Conservation (phyloP, 2,329 filamentous ascomycete species). For the Talaromyces sp. region DNA sequence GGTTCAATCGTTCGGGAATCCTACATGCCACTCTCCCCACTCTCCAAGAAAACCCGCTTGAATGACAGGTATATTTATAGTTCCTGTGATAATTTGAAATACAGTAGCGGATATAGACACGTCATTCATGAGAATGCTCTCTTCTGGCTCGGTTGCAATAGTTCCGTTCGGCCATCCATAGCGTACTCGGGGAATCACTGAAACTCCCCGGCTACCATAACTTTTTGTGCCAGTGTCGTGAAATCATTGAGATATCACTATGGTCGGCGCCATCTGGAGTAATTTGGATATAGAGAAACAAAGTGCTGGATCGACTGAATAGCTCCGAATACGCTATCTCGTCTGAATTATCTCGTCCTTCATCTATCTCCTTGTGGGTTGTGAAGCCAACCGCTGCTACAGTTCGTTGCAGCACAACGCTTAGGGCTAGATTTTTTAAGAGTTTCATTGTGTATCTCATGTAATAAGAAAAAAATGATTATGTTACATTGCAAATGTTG, state of each 20-base stretch:
- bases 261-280: constrained; percentile 5
- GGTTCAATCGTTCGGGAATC: not conserved
- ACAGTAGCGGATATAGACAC: not conserved
- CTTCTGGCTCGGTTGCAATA: constrained; percentile 11
- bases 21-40: constrained; percentile 18
- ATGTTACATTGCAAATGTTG: too few relatives aligned
- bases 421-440: not conserved
- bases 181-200: constrained; percentile 14
- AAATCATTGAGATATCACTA: constrained; percentile 8
- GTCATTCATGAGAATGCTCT: constrained; percentile 10
- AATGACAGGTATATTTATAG: constrained; percentile 14
- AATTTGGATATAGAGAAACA: constrained; percentile 16
- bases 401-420: not conserved
- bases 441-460: not conserved
- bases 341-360: constrained; percentile 12
- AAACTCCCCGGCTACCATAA: constrained; percentile 12
- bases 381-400: constrained; percentile 9
- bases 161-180: constrained; percentile 9
- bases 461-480: not conserved
- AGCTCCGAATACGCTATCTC: not conserved
- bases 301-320: not conserved
- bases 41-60: constrained; percentile 15
- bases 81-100: not conserved
- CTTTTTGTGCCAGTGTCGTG: constrained; percentile 6
- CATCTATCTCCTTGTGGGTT: constrained; percentile 7